Conservation (phyloP, 2,329 filamentous ascomycete species). For the Albifimbria verrucaria region DNA sequence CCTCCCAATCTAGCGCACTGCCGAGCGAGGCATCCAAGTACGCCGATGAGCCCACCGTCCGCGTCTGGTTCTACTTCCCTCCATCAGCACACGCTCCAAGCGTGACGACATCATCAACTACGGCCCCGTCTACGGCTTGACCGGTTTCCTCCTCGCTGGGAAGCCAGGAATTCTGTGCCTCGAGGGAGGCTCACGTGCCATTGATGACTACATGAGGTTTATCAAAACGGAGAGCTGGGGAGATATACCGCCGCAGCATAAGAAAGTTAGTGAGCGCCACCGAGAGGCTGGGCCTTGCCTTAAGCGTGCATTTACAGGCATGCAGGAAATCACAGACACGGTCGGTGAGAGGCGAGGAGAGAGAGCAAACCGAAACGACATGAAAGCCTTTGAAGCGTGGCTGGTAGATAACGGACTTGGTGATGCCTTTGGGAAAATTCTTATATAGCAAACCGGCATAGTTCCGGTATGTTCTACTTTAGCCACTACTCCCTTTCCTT, state of each 20-base stretch:
- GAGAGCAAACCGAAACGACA: slow-evolving; percentile 48
- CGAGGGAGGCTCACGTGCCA: slow-evolving; percentile 41
- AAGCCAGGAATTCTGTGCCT: slow-evolving; percentile 55
- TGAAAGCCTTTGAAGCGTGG: slow-evolving; percentile 51
- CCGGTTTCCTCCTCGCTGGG: slow-evolving; percentile 57
- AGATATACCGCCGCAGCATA: slow-evolving; percentile 59
- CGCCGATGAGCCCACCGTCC: slow-evolving; percentile 30
- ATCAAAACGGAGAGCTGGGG: slow-evolving; percentile 63
- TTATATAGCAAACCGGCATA: slow-evolving; percentile 14
- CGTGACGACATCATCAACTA: slow-evolving; percentile 54
- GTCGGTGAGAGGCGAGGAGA: slow-evolving; percentile 44
- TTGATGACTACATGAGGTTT: slow-evolving; percentile 60
- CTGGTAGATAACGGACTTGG: slow-evolving; percentile 30
- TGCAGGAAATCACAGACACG: slow-evolving; percentile 54
- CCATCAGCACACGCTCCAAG: slow-evolving; percentile 56
- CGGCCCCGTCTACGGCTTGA: slow-evolving; percentile 49
- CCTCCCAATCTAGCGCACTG: neutral
- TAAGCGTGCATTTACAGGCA: slow-evolving; percentile 46
- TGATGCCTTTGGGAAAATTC: slow-evolving; percentile 20
- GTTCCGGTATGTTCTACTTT: slow-evolving; percentile 7
- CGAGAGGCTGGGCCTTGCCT: slow-evolving; percentile 32
- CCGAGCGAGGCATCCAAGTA: neutral
- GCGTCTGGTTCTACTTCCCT: slow-evolving; percentile 64
- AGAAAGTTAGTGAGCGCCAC: slow-evolving; percentile 57
- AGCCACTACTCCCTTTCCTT: too few relatives aligned